These are phyloP conservation scores for Hortiboletus campestris DNA, from an alignment of 768 basidiomycete genomes.

Conservation along the genomic window DNA sequence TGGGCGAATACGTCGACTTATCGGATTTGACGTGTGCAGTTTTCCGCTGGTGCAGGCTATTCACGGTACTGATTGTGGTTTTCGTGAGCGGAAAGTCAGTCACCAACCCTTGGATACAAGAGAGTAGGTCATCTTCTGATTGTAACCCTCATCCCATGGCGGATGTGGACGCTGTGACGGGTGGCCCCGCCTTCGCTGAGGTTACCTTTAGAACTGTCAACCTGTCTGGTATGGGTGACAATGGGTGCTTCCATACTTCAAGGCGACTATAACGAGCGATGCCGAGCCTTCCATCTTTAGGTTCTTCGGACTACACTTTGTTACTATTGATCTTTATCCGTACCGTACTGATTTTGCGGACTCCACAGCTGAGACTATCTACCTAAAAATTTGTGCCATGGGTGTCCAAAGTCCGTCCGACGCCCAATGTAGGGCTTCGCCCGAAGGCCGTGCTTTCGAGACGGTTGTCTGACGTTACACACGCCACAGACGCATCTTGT, in stretches of 20 bases:
- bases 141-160: background rate
- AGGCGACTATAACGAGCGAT: too few relatives aligned
- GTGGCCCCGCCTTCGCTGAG: slow-evolving; percentile 64
- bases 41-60: slow-evolving; percentile 62
- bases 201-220: slow-evolving; percentile 64
- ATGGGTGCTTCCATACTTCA: background rate
- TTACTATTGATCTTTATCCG: too few relatives aligned
- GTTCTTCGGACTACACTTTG: too few relatives aligned
- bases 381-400: too few relatives aligned
- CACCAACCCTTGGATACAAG: slow-evolving; percentile 71
- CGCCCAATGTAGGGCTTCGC: too few relatives aligned
- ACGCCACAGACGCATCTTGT: too few relatives aligned
- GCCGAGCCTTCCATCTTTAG: too few relatives aligned
- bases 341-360: too few relatives aligned
- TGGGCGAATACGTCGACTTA: slow-evolving; percentile 67
- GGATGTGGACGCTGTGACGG: slow-evolving; percentile 72
- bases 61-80: slow-evolving; percentile 59
- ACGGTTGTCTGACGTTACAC: too few relatives aligned
- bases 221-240: slow-evolving; percentile 49
- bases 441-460: too few relatives aligned
- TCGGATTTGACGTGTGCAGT: slow-evolving; percentile 62
- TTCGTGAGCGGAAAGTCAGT: slow-evolving; percentile 68
- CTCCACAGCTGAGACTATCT: too few relatives aligned
- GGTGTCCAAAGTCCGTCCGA: too few relatives aligned
- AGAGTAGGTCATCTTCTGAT: slow-evolving; percentile 35